These are phyloP conservation scores for Senna tora DNA, from an alignment of 306 rosid genomes.

Conservation along the genomic window DNA sequence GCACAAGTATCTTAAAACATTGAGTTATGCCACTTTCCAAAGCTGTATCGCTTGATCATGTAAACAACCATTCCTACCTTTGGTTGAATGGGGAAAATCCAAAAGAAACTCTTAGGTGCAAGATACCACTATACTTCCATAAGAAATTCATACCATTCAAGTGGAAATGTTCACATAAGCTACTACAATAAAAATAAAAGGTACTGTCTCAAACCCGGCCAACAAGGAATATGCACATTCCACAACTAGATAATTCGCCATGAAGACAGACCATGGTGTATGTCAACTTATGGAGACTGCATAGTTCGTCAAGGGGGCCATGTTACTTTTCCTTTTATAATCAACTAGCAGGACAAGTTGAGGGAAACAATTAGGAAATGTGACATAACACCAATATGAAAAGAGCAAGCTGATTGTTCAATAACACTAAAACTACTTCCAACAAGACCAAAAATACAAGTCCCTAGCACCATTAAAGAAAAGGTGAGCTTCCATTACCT, in stretches of 20 bases:
- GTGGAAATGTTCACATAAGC: neutral
- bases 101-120: slow-evolving; percentile 3
- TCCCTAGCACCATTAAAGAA: neutral
- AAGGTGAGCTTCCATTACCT: slow-evolving; percentile 53
- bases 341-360: slow-evolving; percentile 4
- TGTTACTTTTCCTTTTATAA: neutral
- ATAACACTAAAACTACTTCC: slow-evolving; percentile 16
- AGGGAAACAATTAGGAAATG: neutral
- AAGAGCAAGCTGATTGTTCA: slow-evolving; percentile 28
- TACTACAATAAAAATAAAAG: neutral
- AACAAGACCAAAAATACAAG: slow-evolving; percentile 26
- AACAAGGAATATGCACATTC: slow-evolving; percentile 12
- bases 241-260: neutral
- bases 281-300: neutral
- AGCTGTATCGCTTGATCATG: neutral
- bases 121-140: neutral
- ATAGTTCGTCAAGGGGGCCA: neutral
- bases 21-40: neutral
- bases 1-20: neutral
- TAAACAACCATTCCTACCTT: neutral
- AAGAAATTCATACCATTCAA: neutral
- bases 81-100: neutral
- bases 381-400: neutral
- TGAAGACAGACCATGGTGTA: neutral
- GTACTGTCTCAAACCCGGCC: slow-evolving; percentile 15